A percentile compares a stretch with the other conserved stretches of the same genome.
These are phyloP conservation scores for Eragrostis nindensis DNA, from an alignment of 176 grass and related monocot species.

Conservation along the genomic window DNA sequence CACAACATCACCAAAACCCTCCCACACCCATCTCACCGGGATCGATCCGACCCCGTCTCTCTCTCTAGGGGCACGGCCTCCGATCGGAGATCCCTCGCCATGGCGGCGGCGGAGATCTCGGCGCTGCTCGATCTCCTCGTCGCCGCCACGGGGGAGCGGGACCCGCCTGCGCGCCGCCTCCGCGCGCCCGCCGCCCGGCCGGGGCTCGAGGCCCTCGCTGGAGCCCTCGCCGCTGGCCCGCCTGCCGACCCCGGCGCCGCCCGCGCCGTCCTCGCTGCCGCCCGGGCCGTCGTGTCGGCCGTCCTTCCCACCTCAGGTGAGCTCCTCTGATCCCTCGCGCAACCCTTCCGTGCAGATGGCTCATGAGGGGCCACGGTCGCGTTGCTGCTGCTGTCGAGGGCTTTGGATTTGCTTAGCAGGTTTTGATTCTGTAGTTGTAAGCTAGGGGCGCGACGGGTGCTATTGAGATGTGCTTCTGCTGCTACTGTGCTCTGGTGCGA, in stretches of 20 bases:
- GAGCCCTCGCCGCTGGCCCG: constrained; percentile 39
- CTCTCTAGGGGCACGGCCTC: constrained; percentile 13
- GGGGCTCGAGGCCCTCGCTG: constrained; percentile 48
- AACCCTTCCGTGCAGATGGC: background rate
- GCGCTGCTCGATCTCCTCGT: constrained; percentile 48
- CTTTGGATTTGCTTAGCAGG: constrained; percentile 26
- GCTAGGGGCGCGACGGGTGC: background rate
- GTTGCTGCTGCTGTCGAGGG: background rate
- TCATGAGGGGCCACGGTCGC: background rate
- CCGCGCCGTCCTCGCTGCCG: constrained; percentile 34
- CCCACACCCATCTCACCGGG: constrained; percentile 4
- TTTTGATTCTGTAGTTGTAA: background rate
- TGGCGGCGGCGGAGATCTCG: constrained; percentile 65
- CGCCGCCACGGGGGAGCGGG: constrained; percentile 28
- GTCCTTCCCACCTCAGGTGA: constrained; percentile 52
- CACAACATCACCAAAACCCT: constrained; percentile 38
- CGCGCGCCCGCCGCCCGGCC: constrained; percentile 17
- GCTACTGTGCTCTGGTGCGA: background rate
- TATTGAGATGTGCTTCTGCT: background rate
- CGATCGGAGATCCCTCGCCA: constrained; percentile 47
- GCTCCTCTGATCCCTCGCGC: background rate
- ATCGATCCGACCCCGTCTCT: constrained; percentile 22
- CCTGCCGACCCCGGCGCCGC: constrained; percentile 36
- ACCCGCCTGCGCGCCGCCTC: constrained; percentile 39
- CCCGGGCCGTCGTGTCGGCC: constrained; percentile 48